Base-by-base conservation (phyloP, 2,329 filamentous ascomycete genomes). In the Exserohilum turcica region DNA sequence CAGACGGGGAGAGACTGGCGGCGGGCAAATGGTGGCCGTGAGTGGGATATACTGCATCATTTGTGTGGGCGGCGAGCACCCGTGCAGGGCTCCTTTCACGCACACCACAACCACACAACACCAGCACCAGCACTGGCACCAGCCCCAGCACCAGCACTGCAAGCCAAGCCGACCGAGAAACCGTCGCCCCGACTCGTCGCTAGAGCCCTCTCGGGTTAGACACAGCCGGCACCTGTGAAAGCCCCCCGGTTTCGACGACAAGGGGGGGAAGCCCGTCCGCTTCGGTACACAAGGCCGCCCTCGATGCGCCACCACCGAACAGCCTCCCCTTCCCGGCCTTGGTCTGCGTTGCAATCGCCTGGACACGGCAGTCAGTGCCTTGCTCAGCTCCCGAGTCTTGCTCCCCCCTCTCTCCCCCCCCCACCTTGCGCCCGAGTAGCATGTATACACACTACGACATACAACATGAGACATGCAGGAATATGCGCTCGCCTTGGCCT, bases 381-480 rank as follows among this genome's bases (percentile, higher is more conserved):
- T 18, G 43, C 21, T 24, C 21, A 5, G 21, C 21, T 8, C 19
- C 19, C 37, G n/a, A n/a, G n/a, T n/a, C 24, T n/a, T 13, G 15
- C n/a, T 6, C 37, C 13, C 27, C 18, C 12, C 13, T 7, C 15
- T 21, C 21, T 8, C 21, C 48, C 16, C 37, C 39, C 42, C 52
- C 38, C 48, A 43, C 48, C 48, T 43, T 18, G 28, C 18, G n/a
- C n/a, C n/a, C n/a, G n/a, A n/a, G n/a, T n/a, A n/a, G n/a, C n/a
- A n/a, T n/a, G n/a, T n/a, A n/a, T n/a, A n/a, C n/a, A n/a, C n/a
- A n/a, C n/a, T n/a, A n/a, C n/a, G n/a, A n/a, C n/a, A n/a, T n/a
- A n/a, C n/a, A n/a, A n/a, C n/a, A n/a, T n/a, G n/a, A 66, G 57
- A 60, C 37, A 60, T 60, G 63, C 65, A 69, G 64, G 60, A 65